Conservation (phyloP, 2,329 filamentous ascomycete species). For the Cercospora citrullina region DNA sequence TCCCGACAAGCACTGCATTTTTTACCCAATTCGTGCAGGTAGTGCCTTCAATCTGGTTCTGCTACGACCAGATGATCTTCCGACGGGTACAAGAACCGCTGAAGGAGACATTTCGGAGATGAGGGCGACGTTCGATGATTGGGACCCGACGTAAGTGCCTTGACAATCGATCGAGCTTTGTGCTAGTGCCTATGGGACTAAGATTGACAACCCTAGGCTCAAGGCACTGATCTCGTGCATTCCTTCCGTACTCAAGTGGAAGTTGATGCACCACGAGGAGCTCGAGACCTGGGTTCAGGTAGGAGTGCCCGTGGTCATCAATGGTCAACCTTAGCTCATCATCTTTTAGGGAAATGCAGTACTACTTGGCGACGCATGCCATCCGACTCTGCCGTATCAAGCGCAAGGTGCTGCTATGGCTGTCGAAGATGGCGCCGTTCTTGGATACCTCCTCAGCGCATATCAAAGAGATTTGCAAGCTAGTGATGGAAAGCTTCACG, state of each 20-base stretch:
- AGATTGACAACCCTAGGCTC: constrained; percentile 18
- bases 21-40: constrained; percentile 60
- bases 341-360: background rate
- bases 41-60: constrained; percentile 64
- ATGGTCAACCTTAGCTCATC: background rate
- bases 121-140: constrained; percentile 57
- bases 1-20: constrained; percentile 59
- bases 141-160: constrained; percentile 57
- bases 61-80: constrained; percentile 62
- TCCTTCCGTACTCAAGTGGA: constrained; percentile 65
- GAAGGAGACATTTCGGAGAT: constrained; percentile 60
- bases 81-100: constrained; percentile 52
- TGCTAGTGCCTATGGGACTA: background rate
- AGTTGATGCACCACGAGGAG: constrained; percentile 43
- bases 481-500: constrained; percentile 44
- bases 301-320: background rate
- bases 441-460: constrained; percentile 47
- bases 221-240: constrained; percentile 50
- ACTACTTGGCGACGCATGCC: constrained; percentile 57
- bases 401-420: constrained; percentile 68
- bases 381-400: constrained; percentile 55
- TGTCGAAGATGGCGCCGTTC: constrained; percentile 65
- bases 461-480: constrained; percentile 33
- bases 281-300: constrained; percentile 16
- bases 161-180: background rate